Conservation (phyloP, 108 stramenopile species). For the Aurantiochytrium sp. region DNA sequence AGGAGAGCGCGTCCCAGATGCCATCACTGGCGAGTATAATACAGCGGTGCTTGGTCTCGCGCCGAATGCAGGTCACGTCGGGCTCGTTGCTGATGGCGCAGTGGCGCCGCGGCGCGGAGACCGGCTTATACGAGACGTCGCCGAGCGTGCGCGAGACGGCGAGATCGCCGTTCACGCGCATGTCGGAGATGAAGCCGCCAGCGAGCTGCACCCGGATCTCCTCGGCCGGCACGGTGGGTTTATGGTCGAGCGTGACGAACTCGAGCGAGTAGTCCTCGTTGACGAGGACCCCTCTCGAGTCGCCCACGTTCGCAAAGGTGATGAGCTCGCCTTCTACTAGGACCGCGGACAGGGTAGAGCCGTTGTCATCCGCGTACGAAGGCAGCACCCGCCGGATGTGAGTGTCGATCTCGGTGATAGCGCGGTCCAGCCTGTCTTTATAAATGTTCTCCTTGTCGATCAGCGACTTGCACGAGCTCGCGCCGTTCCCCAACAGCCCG, state of each 20-base stretch:
- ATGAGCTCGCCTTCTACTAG: background rate
- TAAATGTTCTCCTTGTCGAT: background rate
- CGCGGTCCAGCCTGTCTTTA: background rate
- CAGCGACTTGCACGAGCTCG: background rate
- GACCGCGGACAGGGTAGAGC: background rate
- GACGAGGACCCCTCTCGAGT: background rate
- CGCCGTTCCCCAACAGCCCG: too few species aligned
- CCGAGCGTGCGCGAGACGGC: slow-evolving; percentile 8
- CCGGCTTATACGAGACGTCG: background rate
- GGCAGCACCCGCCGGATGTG: background rate
- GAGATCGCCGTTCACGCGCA: slow-evolving; percentile 23
- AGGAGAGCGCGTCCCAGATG: slow-evolving; percentile 2
- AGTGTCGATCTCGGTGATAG: background rate
- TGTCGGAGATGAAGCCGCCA: background rate
- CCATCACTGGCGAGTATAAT: slow-evolving; percentile 23
- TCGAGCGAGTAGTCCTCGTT: slow-evolving; percentile 14
- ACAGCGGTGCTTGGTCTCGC: background rate
- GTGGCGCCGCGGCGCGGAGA: background rate
- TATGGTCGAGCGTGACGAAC: slow-evolving; percentile 15
- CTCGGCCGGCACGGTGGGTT: slow-evolving; percentile 24
- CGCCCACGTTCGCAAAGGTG: slow-evolving; percentile 2
- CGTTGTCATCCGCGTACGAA: background rate
- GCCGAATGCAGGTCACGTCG: background rate
- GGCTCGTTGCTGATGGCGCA: slow-evolving; percentile 25
- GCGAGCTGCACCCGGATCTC: background rate